Conservation (phyloP, 108 stramenopile genomes). For the Nannochloropsis gaditana region DNA sequence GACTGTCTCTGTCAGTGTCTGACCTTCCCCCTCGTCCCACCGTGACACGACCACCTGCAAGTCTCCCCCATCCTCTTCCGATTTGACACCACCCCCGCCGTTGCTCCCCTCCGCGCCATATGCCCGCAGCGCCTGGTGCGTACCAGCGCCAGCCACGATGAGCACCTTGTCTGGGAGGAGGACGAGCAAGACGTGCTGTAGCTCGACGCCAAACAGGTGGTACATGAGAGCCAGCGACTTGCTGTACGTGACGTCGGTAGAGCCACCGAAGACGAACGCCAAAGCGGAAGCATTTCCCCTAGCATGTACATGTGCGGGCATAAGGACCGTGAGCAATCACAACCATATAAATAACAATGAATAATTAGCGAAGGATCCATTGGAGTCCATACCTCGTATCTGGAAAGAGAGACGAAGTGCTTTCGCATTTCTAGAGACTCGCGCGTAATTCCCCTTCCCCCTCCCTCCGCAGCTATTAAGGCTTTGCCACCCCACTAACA, state of each 20-base stretch:
- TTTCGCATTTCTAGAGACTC: neutral
- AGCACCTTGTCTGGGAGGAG: slow-evolving; percentile 46
- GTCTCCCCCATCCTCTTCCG: neutral
- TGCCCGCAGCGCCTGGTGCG: slow-evolving; percentile 18
- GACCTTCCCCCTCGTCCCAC: neutral
- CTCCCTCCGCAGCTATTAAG: neutral
- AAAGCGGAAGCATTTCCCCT: neutral
- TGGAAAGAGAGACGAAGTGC: neutral
- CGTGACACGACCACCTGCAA: neutral
- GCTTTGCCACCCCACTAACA: too few relatives aligned
- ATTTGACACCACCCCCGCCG: neutral
- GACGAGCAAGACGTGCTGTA: slow-evolving; percentile 69
- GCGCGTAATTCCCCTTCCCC: neutral
- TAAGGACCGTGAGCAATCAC: neutral
- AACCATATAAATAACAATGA: neutral
- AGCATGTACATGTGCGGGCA: neutral
- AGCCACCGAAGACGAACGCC: neutral
- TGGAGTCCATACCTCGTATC: neutral
- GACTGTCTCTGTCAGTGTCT: slow-evolving; percentile 43
- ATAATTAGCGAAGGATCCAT: neutral
- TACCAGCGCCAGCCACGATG: slow-evolving; percentile 15
- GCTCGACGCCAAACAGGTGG: slow-evolving; percentile 54
- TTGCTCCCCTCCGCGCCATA: neutral
- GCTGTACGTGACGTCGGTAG: slow-evolving; percentile 37
- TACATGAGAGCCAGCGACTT: slow-evolving; percentile 51